Percentiles rank a stretch among this genome's conserved stretches.
phyloP scores from a whole-genome alignment of 306 rosid genomes.

The Prunus salicina region DNA sequence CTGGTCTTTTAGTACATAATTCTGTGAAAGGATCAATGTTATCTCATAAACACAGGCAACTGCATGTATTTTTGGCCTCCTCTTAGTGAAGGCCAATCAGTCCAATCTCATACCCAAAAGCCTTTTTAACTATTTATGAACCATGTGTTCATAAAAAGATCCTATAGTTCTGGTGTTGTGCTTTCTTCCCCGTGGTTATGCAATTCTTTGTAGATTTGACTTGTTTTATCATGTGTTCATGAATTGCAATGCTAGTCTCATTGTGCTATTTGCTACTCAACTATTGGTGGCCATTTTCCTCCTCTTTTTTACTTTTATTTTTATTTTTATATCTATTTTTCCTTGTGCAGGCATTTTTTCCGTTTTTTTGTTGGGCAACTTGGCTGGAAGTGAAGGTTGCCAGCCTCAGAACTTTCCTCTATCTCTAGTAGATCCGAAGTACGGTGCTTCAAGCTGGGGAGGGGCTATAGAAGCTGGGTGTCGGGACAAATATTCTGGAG shows the following conservation, averaged over 20 bases:
- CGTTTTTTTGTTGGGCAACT: constrained; percentile 16
- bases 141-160: not conserved
- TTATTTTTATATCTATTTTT: not conserved
- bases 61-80: not conserved
- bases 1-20: not conserved
- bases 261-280: not conserved
- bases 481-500: constrained; percentile 14
- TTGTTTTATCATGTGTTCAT: not conserved
- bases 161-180: not conserved
- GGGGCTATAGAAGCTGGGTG: not conserved
- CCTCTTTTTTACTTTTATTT: not conserved
- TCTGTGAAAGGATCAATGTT: not conserved
- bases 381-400: constrained; percentile 29
- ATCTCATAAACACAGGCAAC: not conserved
- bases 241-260: not conserved
- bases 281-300: not conserved
- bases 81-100: not conserved
- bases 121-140: not conserved
- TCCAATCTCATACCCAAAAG: not conserved
- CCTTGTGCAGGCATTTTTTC: constrained; percentile 36
- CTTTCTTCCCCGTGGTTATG: not conserved
- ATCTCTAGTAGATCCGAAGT: constrained; percentile 22
- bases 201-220: not conserved
- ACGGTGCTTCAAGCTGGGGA: constrained; percentile 13
- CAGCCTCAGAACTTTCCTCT: constrained; percentile 16